Evolutionary conservation across 2,329 filamentous ascomycete species (phyloP).

Genomic region (Ophiostoma piceae): DNA sequence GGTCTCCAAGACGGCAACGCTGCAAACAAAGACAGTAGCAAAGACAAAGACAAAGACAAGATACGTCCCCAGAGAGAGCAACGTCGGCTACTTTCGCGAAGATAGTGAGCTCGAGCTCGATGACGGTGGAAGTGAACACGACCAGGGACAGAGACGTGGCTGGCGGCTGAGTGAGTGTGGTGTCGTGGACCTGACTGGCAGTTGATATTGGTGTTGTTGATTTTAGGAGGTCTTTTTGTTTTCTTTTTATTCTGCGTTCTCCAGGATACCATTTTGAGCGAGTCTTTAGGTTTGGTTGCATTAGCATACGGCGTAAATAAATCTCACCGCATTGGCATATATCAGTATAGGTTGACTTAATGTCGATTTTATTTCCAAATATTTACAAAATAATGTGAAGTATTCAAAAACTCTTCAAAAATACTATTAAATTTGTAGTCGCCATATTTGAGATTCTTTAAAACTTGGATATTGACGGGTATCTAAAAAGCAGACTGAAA

Average conservation of each 20-base stretch:
- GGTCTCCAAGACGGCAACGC: not conserved
- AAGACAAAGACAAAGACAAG: conserved; percentile 26
- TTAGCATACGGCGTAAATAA: not conserved
- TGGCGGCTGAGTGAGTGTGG: conserved; percentile 21
- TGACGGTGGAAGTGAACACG: too few relatives aligned
- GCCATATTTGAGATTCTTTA: not conserved
- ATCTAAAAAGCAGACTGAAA: not conserved
- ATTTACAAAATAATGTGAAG: too few relatives aligned
- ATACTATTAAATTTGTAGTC: not conserved
- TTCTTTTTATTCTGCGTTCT: not conserved
- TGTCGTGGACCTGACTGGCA: conserved; percentile 19
- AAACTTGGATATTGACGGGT: conserved; percentile 8
- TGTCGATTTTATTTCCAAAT: too few relatives aligned
- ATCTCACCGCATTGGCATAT: not conserved
- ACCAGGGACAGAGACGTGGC: not conserved
- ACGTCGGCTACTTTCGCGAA: conserved; percentile 31
- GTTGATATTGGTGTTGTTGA: not conserved
- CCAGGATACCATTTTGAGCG: not conserved
- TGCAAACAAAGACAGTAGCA: conserved; percentile 22
- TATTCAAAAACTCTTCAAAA: too few relatives aligned
- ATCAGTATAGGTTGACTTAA: not conserved
- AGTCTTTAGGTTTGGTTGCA: not conserved
- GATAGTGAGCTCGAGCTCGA: not conserved
- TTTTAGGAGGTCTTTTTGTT: too few relatives aligned
- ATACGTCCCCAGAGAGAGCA: conserved; percentile 30